phyloP scores from a whole-genome alignment of 805 yeast species.

The Starmerella kuoi region DNA sequence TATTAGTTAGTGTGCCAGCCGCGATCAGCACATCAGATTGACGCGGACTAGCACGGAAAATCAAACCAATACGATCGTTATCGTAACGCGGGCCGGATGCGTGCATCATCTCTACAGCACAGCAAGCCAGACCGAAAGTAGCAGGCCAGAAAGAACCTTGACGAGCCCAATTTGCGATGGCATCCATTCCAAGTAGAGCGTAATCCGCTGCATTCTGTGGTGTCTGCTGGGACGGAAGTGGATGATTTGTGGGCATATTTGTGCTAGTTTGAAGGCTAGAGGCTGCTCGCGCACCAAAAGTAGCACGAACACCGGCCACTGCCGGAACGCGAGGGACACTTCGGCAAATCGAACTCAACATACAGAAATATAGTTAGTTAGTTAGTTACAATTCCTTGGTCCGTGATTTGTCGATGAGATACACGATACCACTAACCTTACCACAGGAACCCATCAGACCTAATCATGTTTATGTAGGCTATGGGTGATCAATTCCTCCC shows the following conservation, averaged over 20 bases:
- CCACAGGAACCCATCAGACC: no score
- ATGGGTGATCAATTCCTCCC: no score
- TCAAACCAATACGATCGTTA: constrained; percentile 83
- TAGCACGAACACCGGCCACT: neutral
- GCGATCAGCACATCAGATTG: constrained; percentile 87
- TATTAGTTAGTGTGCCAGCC: constrained; percentile 82
- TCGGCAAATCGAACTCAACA: constrained; percentile 10
- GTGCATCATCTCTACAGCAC: constrained; percentile 95
- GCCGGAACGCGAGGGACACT: constrained; percentile 8
- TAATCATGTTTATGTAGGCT: no score
- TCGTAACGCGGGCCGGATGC: constrained; percentile 83
- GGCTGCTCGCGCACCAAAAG: constrained; percentile 1
- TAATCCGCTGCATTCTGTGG: constrained; percentile 56
- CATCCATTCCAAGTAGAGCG: constrained; percentile 69
- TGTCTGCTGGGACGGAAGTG: constrained; percentile 55
- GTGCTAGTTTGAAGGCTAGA: constrained; percentile 24
- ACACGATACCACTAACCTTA: neutral
- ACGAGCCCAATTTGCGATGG: constrained; percentile 81
- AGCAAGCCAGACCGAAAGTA: constrained; percentile 82
- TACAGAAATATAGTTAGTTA: constrained; percentile 4
- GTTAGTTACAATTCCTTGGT: constrained; percentile 6
- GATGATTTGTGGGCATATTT: constrained; percentile 50
- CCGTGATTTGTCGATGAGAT: constrained; percentile 15
- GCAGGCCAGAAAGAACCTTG: constrained; percentile 90
- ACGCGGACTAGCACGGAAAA: constrained; percentile 88